phyloP scores from a whole-genome alignment of 441 rosid genomes.

The Populus hybrid region DNA sequence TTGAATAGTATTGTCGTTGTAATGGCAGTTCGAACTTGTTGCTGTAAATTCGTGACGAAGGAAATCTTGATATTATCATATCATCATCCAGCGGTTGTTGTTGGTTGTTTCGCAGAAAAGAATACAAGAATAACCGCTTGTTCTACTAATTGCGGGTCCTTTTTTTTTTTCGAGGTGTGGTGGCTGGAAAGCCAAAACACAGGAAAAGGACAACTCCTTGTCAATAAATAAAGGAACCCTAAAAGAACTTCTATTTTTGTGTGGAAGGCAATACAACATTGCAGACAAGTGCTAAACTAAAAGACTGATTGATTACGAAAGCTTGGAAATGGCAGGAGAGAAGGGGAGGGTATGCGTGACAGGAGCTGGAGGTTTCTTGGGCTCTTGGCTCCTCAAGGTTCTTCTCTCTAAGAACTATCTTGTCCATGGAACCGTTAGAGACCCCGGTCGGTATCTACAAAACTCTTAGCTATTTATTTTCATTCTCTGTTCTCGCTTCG shows the following conservation, averaged over 20 bases:
- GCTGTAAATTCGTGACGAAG: neutral
- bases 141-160: neutral
- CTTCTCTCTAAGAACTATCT: slow-evolving; percentile 39
- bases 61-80: neutral
- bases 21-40: neutral
- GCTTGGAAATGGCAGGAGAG: slow-evolving; percentile 15
- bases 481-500: neutral
- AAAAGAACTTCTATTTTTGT: neutral
- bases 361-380: slow-evolving; percentile 50
- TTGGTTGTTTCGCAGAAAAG: neutral
- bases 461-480: neutral
- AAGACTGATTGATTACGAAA: neutral
- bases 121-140: neutral
- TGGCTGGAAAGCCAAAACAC: neutral
- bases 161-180: neutral
- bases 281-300: neutral
- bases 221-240: neutral
- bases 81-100: neutral
- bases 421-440: slow-evolving; percentile 50
- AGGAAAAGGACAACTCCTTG: neutral
- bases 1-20: neutral
- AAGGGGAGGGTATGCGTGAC: slow-evolving; percentile 42
- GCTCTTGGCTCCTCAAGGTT: slow-evolving; percentile 34
- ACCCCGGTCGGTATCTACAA: slow-evolving; percentile 28
- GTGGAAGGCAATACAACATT: neutral